Conservation (phyloP, 768 basidiomycete species). For the Tubosaeta sp. region DNA sequence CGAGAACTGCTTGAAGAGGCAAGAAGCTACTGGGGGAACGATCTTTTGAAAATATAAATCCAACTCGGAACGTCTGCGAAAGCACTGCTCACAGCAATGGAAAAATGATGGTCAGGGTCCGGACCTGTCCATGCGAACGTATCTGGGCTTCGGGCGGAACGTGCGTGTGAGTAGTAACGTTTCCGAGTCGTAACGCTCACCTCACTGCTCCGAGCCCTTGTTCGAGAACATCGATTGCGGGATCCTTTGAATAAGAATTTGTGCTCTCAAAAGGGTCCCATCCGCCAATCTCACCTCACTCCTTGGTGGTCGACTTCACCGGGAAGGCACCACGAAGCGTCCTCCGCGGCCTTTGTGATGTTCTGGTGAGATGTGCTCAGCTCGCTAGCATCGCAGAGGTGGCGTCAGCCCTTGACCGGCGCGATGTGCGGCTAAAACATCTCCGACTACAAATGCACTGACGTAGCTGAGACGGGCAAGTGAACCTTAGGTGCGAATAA, state of each 20-base stretch:
- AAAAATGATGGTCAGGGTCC: constrained; percentile 59
- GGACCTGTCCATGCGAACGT: constrained; percentile 56
- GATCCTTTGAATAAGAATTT: constrained; percentile 33
- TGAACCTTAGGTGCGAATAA: constrained; percentile 26
- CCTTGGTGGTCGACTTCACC: constrained; percentile 26
- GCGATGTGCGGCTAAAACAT: constrained; percentile 21
- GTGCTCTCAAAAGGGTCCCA: neutral
- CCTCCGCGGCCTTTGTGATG: constrained; percentile 25
- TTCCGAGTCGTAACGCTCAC: constrained; percentile 25
- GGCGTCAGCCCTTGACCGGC: neutral
- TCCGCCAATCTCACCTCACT: constrained; percentile 23
- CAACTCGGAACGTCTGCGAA: neutral
- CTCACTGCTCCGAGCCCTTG: constrained; percentile 33
- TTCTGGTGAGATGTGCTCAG: constrained; percentile 23
- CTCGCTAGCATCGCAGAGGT: neutral
- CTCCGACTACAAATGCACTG: constrained; percentile 36
- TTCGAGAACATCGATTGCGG: constrained; percentile 26
- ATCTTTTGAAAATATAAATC: constrained; percentile 14
- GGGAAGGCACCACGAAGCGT: constrained; percentile 27
- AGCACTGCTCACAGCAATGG: constrained; percentile 46
- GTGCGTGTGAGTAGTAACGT: neutral
- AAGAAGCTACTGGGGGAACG: constrained; percentile 18
- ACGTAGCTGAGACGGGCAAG: constrained; percentile 18
- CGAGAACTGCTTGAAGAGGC: constrained; percentile 24
- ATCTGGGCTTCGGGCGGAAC: constrained; percentile 32